phyloP scores from a whole-genome alignment of 345 rosid genomes.

The Citrus mangshanensis region DNA sequence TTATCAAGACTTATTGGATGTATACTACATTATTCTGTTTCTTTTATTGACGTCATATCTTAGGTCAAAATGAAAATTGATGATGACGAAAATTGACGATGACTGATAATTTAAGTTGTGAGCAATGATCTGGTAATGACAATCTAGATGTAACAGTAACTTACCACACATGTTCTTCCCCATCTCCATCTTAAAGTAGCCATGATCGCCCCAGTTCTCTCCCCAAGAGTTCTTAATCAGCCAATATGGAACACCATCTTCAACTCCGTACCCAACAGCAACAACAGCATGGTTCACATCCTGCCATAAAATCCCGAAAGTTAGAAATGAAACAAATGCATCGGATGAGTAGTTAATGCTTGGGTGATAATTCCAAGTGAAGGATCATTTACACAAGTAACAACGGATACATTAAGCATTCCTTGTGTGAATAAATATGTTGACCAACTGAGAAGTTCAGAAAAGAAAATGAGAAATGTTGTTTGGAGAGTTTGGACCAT shows the following conservation, averaged over 20 bases:
- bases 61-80: not conserved
- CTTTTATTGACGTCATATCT: not conserved
- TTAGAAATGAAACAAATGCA: not conserved
- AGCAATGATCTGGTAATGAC: not conserved
- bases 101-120: not conserved
- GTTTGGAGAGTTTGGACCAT: not conserved
- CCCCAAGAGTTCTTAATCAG: constrained; percentile 97
- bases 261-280: constrained; percentile 93
- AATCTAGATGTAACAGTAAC: constrained; percentile 18
- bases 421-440: not conserved
- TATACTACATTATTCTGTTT: not conserved
- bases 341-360: not conserved
- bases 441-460: not conserved
- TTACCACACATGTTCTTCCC: constrained; percentile 98
- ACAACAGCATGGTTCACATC: constrained; percentile 98
- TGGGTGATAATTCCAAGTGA: not conserved
- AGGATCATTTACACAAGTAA: not conserved
- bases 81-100: not conserved
- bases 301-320: constrained; percentile 33
- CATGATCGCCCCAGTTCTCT: constrained; percentile 65
- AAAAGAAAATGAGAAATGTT: not conserved
- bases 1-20: too few relatives aligned
- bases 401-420: not conserved
- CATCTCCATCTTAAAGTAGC: constrained; percentile 94
- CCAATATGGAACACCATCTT: constrained; percentile 80